Evolutionary conservation across 2,329 filamentous ascomycete genomes (phyloP), one percentile per base, ranked within the genome.

Genomic region (Cryphonectria radicalis): DNA sequence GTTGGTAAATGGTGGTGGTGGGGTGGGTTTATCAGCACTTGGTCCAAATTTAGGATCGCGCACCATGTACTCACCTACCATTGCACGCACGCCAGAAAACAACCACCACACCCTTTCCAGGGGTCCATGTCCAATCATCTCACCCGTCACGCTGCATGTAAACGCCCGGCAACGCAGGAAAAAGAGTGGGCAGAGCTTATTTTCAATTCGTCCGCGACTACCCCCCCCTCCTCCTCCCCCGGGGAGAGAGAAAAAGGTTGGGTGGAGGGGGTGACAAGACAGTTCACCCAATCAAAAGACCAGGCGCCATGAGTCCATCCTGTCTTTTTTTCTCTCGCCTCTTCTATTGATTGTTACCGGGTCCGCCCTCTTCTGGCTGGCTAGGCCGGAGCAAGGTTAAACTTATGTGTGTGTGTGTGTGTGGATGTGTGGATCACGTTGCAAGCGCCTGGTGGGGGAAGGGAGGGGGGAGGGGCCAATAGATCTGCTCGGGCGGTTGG

Each of bases 141-240:
- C 14, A 28, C n/a, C 70, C 35, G 74, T 79, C 78, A 79, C 78
- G 70, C 74, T 77, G 77, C 77, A 78, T 72, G 32, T 79, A 78
- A 72, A 79, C 78, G 78, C 78, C 76, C 67, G 72, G 63, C 74
- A 70, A 70, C 63, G 4, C 13, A 6, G 32, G 32, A 43, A 6
- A 6, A 42, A 42, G 19, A 43, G 37, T 40, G 40, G 62, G 8
- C 37, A 25, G 19, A 11, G 25, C 42, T 53, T 32, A 4, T 35
- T 53, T 65, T 65, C 63, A 4, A 65, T 50, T 65, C 59, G 35
- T 37, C 19, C 63, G 43, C 43, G 42, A 43, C 32, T 19, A n/a
- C n/a, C 19, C 46, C 37, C 37, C 37, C 46, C 37, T 4, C 37
- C 32, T 4, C 35, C 19, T 19, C 37, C 7, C 37, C 6, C 7